Evolutionary conservation across 495 filamentous ascomycete species (phyloP), one percentile per base, ranked within the genome.

Genomic region (Hypomontagnella monticulosa): DNA sequence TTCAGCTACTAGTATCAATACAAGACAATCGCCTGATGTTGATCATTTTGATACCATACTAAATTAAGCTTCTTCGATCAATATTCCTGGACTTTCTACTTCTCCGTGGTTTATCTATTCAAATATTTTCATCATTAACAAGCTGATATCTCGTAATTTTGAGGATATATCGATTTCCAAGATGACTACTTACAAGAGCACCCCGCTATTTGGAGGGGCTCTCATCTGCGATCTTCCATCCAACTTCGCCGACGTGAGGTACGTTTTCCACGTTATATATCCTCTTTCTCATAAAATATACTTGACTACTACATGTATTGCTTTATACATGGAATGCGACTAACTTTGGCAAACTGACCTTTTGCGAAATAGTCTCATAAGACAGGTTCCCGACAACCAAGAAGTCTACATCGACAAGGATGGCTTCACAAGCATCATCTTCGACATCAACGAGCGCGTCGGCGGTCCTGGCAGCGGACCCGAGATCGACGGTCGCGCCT

Each of bases 361-460:
- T 49, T 61, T 40, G 18, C 33, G 27, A 16, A 40, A 20, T 15
- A 96, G 91, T 78, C 82, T 81, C 51, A 86, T 97, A 74, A 92
- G 95, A 73, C 87, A 94, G 80, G 87, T 99, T 38, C 95, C 95
- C 44, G 91, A 97, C 74, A 87, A 96, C 76, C 93, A 99, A 79
- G 95, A 99, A 82, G 88, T 97, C 67, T 97, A 87, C 76, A 88
- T 99, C 75, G 92, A 92, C 73, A 86, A 89, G 57, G 92, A 93
- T 48, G 83, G 82, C 61, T 82, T 85, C 72, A 89, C 91, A 20
- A 90, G 83, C 78, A 84, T 97, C 68, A 93, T 96, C 74, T 81
- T 97, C 80, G 95, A 99, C 56, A 90, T 99, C 75, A 87, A 88
- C 54, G 87, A 97, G 78, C 85, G 87, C 57, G 88, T 95, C 15